A percentile compares a stretch with the other conserved stretches of the same genome.
phyloP scores from a whole-genome alignment of 2,329 filamentous ascomycete species.

The Neoscytalidium dimidiatum region DNA sequence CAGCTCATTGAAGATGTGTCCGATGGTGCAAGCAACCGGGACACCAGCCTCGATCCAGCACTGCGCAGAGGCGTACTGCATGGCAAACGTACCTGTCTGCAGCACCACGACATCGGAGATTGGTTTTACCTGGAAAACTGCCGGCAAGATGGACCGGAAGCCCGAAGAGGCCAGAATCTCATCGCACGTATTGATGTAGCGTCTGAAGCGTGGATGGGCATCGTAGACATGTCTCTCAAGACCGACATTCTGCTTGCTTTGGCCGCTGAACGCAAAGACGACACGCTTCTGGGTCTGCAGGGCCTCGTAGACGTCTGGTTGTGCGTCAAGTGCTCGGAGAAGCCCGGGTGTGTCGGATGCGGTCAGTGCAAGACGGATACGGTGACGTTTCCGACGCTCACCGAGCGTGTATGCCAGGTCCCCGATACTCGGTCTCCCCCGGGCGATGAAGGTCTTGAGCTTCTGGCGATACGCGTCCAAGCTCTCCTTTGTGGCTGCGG shows the following conservation, averaged over 20 bases:
- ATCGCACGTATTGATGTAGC: conserved; percentile 22
- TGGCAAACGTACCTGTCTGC: conserved; percentile 25
- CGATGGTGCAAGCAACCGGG: conserved; percentile 20
- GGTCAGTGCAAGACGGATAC: no score
- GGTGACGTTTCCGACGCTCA: no score
- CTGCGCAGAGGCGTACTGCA: conserved; percentile 28
- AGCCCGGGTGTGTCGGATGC: no score
- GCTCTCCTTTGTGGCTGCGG: background rate
- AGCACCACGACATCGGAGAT: conserved; percentile 20
- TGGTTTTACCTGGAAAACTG: background rate
- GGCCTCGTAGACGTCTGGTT: no score
- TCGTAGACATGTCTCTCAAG: conserved; percentile 20
- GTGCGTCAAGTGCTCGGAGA: no score
- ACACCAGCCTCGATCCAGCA: conserved; percentile 27
- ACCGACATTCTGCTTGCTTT: conserved; percentile 13
- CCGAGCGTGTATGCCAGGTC: no score
- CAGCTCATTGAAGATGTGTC: conserved; percentile 40
- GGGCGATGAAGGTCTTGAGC: no score
- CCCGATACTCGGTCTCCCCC: no score
- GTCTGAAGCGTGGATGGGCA: conserved; percentile 7
- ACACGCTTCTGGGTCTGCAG: background rate
- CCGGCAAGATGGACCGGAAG: background rate
- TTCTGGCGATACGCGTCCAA: no score
- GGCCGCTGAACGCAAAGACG: background rate
- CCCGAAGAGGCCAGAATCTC: conserved; percentile 18